These are phyloP conservation scores for Cercospora beticola DNA, from an alignment of 2,329 filamentous ascomycete genomes.

Conservation along the genomic window DNA sequence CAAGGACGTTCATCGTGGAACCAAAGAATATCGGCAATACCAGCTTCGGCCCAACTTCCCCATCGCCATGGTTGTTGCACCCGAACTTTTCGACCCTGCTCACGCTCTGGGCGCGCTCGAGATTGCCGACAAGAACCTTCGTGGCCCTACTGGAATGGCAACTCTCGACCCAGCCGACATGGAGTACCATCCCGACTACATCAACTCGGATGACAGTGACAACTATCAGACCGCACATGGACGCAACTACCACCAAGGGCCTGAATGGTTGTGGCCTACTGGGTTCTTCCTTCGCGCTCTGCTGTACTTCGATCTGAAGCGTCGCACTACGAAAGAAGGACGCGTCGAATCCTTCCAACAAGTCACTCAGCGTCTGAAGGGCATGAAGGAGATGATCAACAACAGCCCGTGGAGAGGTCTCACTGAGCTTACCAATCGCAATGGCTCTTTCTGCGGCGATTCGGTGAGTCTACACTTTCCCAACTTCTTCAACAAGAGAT, in stretches of 20 bases:
- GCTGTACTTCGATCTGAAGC: conserved; percentile 81
- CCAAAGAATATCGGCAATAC: conserved; percentile 97
- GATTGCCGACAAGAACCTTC: conserved; percentile 73
- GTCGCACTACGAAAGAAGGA: conserved; percentile 65
- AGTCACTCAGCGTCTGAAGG: conserved; percentile 76
- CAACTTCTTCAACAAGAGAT: neutral
- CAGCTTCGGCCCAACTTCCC: conserved; percentile 92
- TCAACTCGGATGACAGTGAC: conserved; percentile 87
- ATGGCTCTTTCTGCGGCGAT: conserved; percentile 78
- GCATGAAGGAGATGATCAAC: conserved; percentile 80
- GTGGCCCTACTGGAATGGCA: conserved; percentile 90
- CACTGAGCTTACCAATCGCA: conserved; percentile 88
- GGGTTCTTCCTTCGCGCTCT: conserved; percentile 92
- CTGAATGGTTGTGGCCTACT: conserved; percentile 97
- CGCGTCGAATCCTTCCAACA: conserved; percentile 91
- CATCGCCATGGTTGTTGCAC: conserved; percentile 92
- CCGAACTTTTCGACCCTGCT: conserved; percentile 75
- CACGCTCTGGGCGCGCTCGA: conserved; percentile 80
- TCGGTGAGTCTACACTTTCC: conserved; percentile 62
- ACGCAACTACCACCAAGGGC: conserved; percentile 96
- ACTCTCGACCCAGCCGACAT: conserved; percentile 89
- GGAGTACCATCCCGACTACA: conserved; percentile 93
- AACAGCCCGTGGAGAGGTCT: conserved; percentile 85
- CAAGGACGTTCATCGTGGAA: conserved; percentile 92
- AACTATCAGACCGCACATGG: conserved; percentile 93